These are phyloP conservation scores for Stagonosporopsis rhizophila DNA, from an alignment of 2,329 filamentous ascomycete species.

Conservation along the genomic window DNA sequence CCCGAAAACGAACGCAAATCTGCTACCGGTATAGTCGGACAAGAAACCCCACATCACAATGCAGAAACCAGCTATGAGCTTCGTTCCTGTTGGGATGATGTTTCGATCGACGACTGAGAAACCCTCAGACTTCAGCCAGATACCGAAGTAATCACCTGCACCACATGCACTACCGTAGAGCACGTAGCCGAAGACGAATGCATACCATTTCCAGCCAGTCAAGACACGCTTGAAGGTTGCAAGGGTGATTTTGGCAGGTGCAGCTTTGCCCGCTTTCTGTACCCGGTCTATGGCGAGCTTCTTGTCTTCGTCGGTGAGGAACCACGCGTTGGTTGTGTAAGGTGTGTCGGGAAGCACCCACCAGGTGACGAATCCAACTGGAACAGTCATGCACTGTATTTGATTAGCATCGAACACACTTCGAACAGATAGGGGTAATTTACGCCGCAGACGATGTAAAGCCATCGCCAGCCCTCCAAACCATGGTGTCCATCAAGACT, in stretches of 20 bases:
- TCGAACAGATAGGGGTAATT: background rate
- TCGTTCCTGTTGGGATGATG: constrained; percentile 1
- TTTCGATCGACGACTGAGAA: constrained; percentile 1
- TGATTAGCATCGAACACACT: background rate
- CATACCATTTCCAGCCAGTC: constrained; percentile 2
- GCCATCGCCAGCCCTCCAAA: constrained; percentile 3
- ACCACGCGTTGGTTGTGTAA: constrained; percentile 1
- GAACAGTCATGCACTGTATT: constrained; percentile 2
- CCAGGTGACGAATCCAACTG: constrained; percentile 1
- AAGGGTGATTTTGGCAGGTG: background rate
- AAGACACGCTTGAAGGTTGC: constrained; percentile 2
- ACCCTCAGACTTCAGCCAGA: constrained; percentile 4
- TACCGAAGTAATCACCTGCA: constrained; percentile 4
- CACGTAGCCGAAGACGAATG: constrained; percentile 3
- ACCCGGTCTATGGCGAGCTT: background rate
- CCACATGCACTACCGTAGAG: constrained; percentile 6
- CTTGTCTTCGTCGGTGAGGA: constrained; percentile 1
- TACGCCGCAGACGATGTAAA: constrained; percentile 1
- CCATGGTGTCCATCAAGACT: background rate
- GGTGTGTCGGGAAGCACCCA: constrained; percentile 1
- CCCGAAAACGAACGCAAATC: constrained; percentile 3
- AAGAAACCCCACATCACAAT: constrained; percentile 5
- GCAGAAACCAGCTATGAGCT: constrained; percentile 4
- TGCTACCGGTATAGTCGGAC: constrained; percentile 1
- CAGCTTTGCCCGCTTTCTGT: background rate